Evolutionary conservation across 805 yeast species (phyloP), one percentile per base, ranked within the genome.

Genomic region (Yarrowia yakushimensis): DNA sequence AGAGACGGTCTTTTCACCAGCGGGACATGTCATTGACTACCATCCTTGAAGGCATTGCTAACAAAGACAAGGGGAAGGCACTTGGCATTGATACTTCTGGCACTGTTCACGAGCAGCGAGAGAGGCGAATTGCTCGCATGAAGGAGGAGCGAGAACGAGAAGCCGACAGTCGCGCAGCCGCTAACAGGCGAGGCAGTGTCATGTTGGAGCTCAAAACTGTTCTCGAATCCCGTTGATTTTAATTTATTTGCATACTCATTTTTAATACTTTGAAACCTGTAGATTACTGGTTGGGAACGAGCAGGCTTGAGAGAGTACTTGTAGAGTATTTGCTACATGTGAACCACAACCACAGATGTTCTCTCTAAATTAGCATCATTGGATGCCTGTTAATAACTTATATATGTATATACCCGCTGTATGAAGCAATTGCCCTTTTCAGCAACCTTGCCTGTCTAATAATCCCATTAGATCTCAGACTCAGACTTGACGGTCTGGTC

Each of bases 401-500:
- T 57, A 39, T 34, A 28, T 59, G 39, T 34, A 42, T 41, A 61
- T 34, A 27, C 48, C 33, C 54, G 18, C 36, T 57, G 37, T 37
- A 45, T 33, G 25, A 36, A 31, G 45, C 54, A 34, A 31, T 33
- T n/a, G 55, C 39, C 31, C 39, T 31, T 27, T 46, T 20, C 31
- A 48, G 55, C 55, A 33, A 48, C 30, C 5, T 18, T 36, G 13
- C 25, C 52, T 45, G 7, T 17, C 36, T 3, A 25, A 4, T 8
- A 25, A n/a, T n/a, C 34, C 3, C 27, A 25, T 45, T 55, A 55
- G 39, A 55, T 37, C 48, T 55, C 48, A 39, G 61, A 17, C 36
- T 30, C 39, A 28, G 61, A 55, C 43, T 59, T 63, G 41, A 66
- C 52, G 1, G 66, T 48, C 55, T 79, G 74, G 18, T 85, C 91